phyloP scores from a whole-genome alignment of 176 grass and related monocot species.

The Oryza meyeriana region DNA sequence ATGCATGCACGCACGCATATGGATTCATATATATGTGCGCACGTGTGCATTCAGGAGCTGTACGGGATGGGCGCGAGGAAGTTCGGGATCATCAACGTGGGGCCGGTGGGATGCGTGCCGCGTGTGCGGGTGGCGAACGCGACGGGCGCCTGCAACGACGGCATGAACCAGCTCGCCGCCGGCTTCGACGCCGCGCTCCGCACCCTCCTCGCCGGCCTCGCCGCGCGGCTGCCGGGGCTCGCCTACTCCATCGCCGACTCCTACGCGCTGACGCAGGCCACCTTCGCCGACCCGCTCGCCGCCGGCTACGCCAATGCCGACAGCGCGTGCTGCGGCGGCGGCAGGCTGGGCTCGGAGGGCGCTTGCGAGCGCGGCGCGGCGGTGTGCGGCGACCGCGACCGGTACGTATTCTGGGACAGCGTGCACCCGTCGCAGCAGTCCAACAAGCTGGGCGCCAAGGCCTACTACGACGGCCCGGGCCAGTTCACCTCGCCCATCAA shows the following conservation, averaged over 20 bases:
- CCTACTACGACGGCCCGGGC: neutral
- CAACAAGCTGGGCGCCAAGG: neutral
- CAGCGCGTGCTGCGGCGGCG: conserved; percentile 39
- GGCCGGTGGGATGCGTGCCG: conserved; percentile 29
- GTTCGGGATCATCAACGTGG: conserved; percentile 36
- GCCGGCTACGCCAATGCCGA: neutral
- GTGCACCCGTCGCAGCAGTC: conserved; percentile 31
- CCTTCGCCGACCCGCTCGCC: neutral
- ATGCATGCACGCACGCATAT: too few relatives aligned
- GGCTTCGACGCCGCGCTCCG: conserved; percentile 15
- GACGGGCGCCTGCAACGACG: conserved; percentile 17
- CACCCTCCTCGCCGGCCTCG: neutral
- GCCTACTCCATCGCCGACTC: conserved; percentile 34
- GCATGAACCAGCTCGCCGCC: conserved; percentile 19
- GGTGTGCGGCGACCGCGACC: conserved; percentile 15
- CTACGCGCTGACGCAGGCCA: neutral
- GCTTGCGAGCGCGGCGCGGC: neutral
- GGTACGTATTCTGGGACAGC: conserved; percentile 33
- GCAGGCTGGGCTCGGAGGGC: conserved; percentile 5
- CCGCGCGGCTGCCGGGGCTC: conserved; percentile 11
- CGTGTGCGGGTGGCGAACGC: neutral
- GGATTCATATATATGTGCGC: too few relatives aligned
- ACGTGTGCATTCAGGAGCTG: neutral
- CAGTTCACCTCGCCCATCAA: conserved; percentile 5
- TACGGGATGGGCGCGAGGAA: conserved; percentile 44